Percentiles rank a stretch among this genome's conserved stretches.
Evolutionary conservation across 305 asterid genomes (phyloP).

Genomic region (Galium porrigens): DNA sequence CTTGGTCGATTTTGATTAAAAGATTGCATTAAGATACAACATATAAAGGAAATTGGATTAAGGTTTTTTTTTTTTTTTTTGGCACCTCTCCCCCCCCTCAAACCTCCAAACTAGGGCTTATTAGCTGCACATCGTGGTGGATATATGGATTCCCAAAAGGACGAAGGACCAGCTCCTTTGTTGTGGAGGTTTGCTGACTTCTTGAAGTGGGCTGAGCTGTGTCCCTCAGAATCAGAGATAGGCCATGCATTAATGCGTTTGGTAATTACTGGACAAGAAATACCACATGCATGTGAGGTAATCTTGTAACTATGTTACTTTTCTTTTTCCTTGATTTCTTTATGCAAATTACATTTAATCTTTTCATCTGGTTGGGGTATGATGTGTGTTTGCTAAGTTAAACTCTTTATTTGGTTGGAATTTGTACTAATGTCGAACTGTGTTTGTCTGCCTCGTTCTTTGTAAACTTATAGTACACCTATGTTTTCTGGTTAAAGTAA

Average conservation of each 20-base stretch:
- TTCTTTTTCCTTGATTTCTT: background rate
- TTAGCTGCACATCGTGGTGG: slow-evolving; percentile 99
- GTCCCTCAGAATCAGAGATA: slow-evolving; percentile 86
- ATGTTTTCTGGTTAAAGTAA: background rate
- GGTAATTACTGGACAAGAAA: slow-evolving; percentile 93
- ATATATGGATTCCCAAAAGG: slow-evolving; percentile 92
- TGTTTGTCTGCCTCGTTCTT: background rate
- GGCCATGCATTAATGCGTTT: slow-evolving; percentile 95
- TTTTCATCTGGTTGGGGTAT: background rate
- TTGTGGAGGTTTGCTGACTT: slow-evolving; percentile 94
- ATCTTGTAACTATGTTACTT: background rate
- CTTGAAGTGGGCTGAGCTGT: slow-evolving; percentile 96
- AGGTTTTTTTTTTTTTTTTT: slow-evolving; percentile 1
- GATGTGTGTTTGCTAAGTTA: background rate
- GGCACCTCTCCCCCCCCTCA: background rate
- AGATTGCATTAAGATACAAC: background rate
- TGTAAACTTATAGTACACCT: background rate
- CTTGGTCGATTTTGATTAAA: background rate
- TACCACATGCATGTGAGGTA: slow-evolving; percentile 99
- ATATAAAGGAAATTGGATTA: background rate
- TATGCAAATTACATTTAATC: background rate
- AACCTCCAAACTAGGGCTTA: slow-evolving; percentile 43
- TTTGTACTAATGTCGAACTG: background rate
- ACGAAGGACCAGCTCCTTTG: slow-evolving; percentile 97
- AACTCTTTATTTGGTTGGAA: background rate